Conservation (phyloP, 106 monocot species). For the Dendrobium catenatum region DNA sequence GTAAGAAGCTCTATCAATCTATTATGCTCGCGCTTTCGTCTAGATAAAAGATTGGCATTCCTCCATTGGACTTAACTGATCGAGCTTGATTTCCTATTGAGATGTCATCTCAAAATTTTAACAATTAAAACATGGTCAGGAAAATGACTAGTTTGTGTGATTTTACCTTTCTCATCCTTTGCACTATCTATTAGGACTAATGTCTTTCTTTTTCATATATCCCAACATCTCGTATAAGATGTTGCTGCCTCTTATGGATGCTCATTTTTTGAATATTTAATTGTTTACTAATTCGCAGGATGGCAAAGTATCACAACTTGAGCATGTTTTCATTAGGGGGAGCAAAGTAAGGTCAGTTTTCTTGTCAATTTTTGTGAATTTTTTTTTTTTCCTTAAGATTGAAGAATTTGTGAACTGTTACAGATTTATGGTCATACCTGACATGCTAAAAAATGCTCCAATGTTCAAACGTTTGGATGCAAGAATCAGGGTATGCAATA, state of each 20-base stretch:
- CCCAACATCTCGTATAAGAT: neutral
- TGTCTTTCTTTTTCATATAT: neutral
- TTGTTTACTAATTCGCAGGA: constrained; percentile 30
- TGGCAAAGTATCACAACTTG: constrained; percentile 76
- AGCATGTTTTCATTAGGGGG: constrained; percentile 85
- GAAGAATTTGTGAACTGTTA: constrained; percentile 3
- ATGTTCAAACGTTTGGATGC: constrained; percentile 97
- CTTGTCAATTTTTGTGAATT: neutral
- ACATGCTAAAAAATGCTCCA: constrained; percentile 96
- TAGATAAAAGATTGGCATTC: no score
- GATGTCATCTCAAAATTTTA: no score
- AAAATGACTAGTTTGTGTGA: no score
- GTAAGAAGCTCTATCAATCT: no score
- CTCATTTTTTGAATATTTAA: neutral
- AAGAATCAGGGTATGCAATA: constrained; percentile 58
- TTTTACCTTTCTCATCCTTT: no score
- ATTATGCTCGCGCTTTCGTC: no score
- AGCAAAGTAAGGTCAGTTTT: constrained; percentile 74
- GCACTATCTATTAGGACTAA: no score
- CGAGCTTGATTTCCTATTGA: no score
- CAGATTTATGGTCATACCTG: constrained; percentile 96
- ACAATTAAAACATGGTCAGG: no score
- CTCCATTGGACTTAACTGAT: no score
- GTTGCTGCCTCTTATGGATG: neutral
- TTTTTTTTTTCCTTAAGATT: neutral